Percentiles rank a stretch among this genome's conserved stretches.
Conservation (phyloP, 202 grass and related monocot genomes). For the Elaeis oleifera region DNA sequence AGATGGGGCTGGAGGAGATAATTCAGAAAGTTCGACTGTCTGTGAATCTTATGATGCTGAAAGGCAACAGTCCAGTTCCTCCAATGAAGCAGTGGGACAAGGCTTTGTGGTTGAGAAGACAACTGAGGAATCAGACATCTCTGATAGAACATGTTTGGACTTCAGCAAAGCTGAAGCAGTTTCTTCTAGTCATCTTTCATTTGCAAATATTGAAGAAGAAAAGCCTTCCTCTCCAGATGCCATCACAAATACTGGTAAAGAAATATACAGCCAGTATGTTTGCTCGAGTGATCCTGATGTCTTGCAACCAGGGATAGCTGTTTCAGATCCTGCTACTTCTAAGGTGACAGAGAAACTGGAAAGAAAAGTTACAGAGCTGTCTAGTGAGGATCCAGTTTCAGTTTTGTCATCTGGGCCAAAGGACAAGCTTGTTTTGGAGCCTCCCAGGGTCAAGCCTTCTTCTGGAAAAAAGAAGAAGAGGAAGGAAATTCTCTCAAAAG, state of each 20-base stretch:
- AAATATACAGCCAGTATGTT: neutral
- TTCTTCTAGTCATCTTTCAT: neutral
- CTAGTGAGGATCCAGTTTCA: neutral
- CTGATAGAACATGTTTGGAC: neutral
- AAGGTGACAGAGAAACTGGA: neutral
- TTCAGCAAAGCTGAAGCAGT: neutral
- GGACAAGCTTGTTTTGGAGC: slow-evolving; percentile 49
- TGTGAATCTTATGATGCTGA: neutral
- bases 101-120: neutral
- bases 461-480: slow-evolving; percentile 52
- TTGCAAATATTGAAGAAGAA: neutral
- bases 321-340: neutral
- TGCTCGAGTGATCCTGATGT: neutral
- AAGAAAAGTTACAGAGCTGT: neutral
- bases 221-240: neutral
- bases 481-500: slow-evolving; percentile 89
- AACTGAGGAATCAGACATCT: neutral
- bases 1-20: neutral
- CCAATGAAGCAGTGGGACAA: neutral
- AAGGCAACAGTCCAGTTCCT: neutral
- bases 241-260: neutral
- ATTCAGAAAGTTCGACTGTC: neutral
- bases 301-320: neutral
- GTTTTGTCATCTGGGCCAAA: slow-evolving; percentile 24
- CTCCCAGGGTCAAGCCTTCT: slow-evolving; percentile 23